Evolutionary conservation across 1,139 yeast genomes (phyloP).

Genomic region (Zygosaccharomyces sapae): DNA sequence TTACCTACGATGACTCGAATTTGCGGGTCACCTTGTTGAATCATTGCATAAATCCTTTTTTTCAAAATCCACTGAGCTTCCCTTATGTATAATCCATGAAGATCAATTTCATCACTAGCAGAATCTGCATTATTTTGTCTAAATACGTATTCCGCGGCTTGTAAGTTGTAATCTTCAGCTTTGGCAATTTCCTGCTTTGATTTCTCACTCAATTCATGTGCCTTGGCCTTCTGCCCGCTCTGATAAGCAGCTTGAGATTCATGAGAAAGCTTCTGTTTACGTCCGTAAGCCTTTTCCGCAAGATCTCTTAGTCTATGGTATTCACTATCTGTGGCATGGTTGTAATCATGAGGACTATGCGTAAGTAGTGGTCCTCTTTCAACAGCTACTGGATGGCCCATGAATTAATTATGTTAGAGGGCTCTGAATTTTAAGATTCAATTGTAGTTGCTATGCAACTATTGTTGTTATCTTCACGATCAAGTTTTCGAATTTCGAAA

Average conservation of each 20-base stretch:
- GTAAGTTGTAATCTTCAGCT: slow-evolving; percentile 66
- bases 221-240: slow-evolving; percentile 65
- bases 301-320: slow-evolving; percentile 60
- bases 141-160: slow-evolving; percentile 91
- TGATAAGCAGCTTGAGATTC: slow-evolving; percentile 76
- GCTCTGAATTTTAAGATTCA: neutral
- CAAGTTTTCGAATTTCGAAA: neutral
- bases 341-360: slow-evolving; percentile 45
- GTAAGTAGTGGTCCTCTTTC: slow-evolving; percentile 13
- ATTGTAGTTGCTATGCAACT: neutral
- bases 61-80: slow-evolving; percentile 81
- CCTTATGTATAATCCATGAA: slow-evolving; percentile 86
- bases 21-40: slow-evolving; percentile 53
- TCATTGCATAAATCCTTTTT: slow-evolving; percentile 65
- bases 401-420: neutral
- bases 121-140: slow-evolving; percentile 84
- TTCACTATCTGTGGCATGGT: slow-evolving; percentile 65
- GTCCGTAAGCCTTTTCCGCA: slow-evolving; percentile 65
- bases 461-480: neutral
- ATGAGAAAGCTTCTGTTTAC: slow-evolving; percentile 52
- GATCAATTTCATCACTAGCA: slow-evolving; percentile 77
- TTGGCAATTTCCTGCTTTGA: slow-evolving; percentile 55
- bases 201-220: slow-evolving; percentile 67
- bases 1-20: slow-evolving; percentile 85
- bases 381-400: slow-evolving; percentile 12